Percentiles rank a stretch among this genome's conserved stretches.
Conservation (phyloP, 2,329 filamentous ascomycete species). For the Pseudocercospora crystallina region DNA sequence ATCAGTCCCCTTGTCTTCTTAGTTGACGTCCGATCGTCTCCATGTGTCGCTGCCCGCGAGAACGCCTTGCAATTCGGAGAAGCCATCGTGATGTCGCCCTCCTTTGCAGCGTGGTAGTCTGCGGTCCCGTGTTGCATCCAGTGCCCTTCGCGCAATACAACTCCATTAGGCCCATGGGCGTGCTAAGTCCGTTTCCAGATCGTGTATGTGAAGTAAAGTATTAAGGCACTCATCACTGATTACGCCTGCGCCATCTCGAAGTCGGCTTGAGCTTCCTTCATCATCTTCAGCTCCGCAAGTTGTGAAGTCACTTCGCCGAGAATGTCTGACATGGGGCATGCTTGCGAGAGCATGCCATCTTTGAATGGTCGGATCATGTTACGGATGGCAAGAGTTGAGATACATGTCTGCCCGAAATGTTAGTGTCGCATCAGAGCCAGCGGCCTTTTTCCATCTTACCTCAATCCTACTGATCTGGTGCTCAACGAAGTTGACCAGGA, state of each 20-base stretch:
- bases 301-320: constrained; percentile 62
- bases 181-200: too few species aligned
- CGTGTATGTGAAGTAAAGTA: too few species aligned
- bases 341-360: constrained; percentile 66
- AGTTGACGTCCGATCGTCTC: too few species aligned
- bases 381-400: constrained; percentile 75
- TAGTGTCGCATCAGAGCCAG: constrained; percentile 14
- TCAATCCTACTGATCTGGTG: constrained; percentile 96
- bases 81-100: too few species aligned
- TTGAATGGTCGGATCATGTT: constrained; percentile 75
- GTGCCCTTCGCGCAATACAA: too few species aligned
- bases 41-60: too few species aligned
- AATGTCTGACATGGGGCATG: constrained; percentile 74
- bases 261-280: constrained; percentile 19
- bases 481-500: constrained; percentile 85
- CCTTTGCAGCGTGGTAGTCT: too few species aligned
- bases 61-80: too few species aligned
- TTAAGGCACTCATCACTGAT: neutral
- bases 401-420: constrained; percentile 63
- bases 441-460: constrained; percentile 55
- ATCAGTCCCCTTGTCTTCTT: too few species aligned
- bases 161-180: too few species aligned
- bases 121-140: too few species aligned
- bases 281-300: constrained; percentile 60
- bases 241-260: constrained; percentile 10